Evolutionary conservation across 225 moss, liverwort and hornwort genomes (phyloP).

Genomic region (Pseudoscleropodium purum): DNA sequence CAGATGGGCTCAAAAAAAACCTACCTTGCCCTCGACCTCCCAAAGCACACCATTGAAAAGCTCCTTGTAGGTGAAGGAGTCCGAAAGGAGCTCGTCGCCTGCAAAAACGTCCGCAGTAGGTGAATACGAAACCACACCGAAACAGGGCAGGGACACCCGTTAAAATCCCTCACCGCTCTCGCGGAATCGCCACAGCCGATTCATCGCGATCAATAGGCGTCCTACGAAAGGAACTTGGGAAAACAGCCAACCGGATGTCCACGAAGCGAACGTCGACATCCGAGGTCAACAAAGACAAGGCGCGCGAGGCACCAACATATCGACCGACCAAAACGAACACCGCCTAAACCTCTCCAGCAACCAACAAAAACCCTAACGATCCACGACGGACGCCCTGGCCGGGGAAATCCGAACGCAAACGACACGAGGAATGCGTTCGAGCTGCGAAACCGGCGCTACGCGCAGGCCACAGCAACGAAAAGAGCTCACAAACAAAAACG

Average conservation of each 20-base stretch:
- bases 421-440: background rate
- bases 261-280: background rate
- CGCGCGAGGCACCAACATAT: background rate
- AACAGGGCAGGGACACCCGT: background rate
- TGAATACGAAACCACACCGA: background rate
- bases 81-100: slow-evolving; percentile 96
- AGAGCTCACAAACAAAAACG: background rate
- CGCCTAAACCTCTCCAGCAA: background rate
- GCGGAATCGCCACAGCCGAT: background rate
- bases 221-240: background rate
- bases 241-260: background rate
- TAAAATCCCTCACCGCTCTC: background rate
- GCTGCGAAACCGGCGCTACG: background rate
- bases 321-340: background rate
- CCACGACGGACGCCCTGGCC: background rate
- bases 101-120: background rate
- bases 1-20: too few species aligned
- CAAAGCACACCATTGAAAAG: slow-evolving; percentile 73
- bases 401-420: background rate
- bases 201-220: background rate
- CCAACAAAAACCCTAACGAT: background rate
- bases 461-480: background rate
- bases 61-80: slow-evolving; percentile 36
- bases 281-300: background rate
- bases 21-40: slow-evolving; percentile 90